Evolutionary conservation across 2,329 filamentous ascomycete genomes (phyloP).

Genomic region (Fusarium sp.): DNA sequence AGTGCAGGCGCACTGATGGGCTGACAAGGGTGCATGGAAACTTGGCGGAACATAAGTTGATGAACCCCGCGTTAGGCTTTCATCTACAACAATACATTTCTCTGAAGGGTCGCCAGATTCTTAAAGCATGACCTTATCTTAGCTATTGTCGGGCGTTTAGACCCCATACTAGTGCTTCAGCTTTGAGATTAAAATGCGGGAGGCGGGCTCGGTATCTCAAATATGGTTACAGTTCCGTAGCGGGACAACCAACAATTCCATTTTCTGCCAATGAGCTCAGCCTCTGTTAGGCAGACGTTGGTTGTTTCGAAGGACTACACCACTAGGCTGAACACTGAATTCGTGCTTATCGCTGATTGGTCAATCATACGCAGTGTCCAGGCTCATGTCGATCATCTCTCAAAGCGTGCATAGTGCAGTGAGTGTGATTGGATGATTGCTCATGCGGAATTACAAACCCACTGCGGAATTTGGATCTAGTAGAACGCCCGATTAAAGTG

Average conservation of each 20-base stretch:
- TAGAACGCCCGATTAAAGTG: slow-evolving; percentile 9
- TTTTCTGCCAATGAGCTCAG: not conserved
- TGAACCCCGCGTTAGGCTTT: slow-evolving; percentile 20
- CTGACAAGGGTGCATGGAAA: not conserved
- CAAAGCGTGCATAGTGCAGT: not conserved
- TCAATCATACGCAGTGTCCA: too few relatives aligned
- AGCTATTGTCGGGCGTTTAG: slow-evolving; percentile 1
- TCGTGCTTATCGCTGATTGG: slow-evolving; percentile 12
- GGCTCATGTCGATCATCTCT: not conserved
- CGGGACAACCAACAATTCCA: not conserved
- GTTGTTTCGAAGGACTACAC: slow-evolving; percentile 10
- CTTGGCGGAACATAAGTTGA: slow-evolving; percentile 3
- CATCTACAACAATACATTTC: not conserved
- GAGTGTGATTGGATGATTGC: not conserved
- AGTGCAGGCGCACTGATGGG: not conserved
- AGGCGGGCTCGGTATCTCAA: not conserved
- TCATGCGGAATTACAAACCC: not conserved
- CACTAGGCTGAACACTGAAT: not conserved
- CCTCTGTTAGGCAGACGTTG: slow-evolving; percentile 21
- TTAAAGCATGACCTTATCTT: not conserved
- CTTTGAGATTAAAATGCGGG: not conserved
- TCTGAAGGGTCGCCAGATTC: too few relatives aligned
- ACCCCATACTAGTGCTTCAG: not conserved
- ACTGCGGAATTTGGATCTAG: slow-evolving; percentile 2
- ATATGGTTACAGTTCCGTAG: too few relatives aligned